Conservation (phyloP, 352 stramenopile species). For the Blastocystis sp. region DNA sequence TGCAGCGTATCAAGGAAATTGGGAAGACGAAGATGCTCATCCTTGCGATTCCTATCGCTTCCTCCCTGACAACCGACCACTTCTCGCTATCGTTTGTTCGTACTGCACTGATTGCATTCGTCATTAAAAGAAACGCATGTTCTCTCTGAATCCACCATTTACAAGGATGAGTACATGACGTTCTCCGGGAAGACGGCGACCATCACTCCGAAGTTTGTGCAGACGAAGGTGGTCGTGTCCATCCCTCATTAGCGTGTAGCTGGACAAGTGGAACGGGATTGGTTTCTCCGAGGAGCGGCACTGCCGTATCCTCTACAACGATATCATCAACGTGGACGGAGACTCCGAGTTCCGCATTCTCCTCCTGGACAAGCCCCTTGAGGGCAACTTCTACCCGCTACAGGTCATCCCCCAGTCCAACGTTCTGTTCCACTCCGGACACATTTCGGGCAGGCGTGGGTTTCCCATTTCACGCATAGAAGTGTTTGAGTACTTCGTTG, state of each 20-base stretch:
- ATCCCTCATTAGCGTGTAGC: not conserved
- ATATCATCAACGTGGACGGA: conserved; percentile 40
- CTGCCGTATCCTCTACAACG: conserved; percentile 52
- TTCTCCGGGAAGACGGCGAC: conserved; percentile 38
- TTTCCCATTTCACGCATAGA: not conserved
- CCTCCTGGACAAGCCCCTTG: conserved; percentile 57
- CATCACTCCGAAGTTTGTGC: conserved; percentile 3
- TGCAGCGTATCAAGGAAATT: conserved; percentile 31
- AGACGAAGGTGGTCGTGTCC: conserved; percentile 17
- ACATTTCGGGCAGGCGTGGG: conserved; percentile 4
- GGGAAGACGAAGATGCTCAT: conserved; percentile 6
- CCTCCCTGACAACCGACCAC: not conserved
- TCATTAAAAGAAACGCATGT: conserved; percentile 8
- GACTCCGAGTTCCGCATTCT: conserved; percentile 48
- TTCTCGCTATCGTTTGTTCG: conserved; percentile 53
- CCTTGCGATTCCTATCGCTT: conserved; percentile 28
- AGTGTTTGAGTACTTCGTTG: conserved; percentile 49
- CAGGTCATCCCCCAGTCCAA: conserved; percentile 48
- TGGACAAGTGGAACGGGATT: conserved; percentile 51
- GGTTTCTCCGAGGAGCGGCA: conserved; percentile 43
- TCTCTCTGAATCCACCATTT: conserved; percentile 23
- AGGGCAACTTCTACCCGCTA: conserved; percentile 35
- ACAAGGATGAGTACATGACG: conserved; percentile 63
- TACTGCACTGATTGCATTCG: not conserved
- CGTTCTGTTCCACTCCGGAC: conserved; percentile 32